A percentile compares a stretch with the other conserved stretches of the same genome.
These are phyloP conservation scores for Coemansia sp. DNA, from an alignment of 192 early-diverging fungal species.

Conservation along the genomic window DNA sequence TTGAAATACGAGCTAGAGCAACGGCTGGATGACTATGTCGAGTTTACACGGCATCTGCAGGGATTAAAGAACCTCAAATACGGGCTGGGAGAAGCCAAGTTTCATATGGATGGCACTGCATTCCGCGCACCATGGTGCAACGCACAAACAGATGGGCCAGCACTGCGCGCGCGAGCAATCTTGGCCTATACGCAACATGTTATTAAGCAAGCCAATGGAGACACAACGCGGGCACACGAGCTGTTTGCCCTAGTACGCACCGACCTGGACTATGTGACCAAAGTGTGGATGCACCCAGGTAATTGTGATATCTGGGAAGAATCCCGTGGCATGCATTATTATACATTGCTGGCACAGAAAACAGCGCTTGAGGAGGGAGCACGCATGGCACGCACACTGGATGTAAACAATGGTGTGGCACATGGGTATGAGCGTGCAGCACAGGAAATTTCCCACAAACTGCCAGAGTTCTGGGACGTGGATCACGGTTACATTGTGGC, in stretches of 20 bases:
- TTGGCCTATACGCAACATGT: conserved; percentile 10
- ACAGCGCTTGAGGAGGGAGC: conserved; percentile 59
- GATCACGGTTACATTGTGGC: conserved; percentile 32
- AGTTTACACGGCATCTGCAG: conserved; percentile 36
- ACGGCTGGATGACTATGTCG: conserved; percentile 22
- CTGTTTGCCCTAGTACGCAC: not conserved
- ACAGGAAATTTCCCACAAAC: conserved; percentile 16
- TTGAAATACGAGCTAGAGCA: not conserved
- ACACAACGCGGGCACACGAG: not conserved
- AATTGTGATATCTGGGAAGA: conserved; percentile 84
- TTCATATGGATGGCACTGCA: conserved; percentile 55
- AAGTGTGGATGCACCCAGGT: conserved; percentile 43
- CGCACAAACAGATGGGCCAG: conserved; percentile 69
- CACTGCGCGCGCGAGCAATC: conserved; percentile 46
- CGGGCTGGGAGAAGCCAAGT: conserved; percentile 66
- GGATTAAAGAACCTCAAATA: not conserved
- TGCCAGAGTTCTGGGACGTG: conserved; percentile 53
- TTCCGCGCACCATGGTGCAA: conserved; percentile 59
- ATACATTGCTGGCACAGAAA: conserved; percentile 63
- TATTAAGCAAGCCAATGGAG: not conserved
- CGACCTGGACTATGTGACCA: conserved; percentile 64
- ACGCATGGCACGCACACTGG: not conserved
- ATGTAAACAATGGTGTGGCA: conserved; percentile 27
- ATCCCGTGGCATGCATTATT: conserved; percentile 64
- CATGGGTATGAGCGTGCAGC: conserved; percentile 23